These are phyloP conservation scores for Sporothrix variecibatus DNA, from an alignment of 2,329 filamentous ascomycete species.

Conservation along the genomic window DNA sequence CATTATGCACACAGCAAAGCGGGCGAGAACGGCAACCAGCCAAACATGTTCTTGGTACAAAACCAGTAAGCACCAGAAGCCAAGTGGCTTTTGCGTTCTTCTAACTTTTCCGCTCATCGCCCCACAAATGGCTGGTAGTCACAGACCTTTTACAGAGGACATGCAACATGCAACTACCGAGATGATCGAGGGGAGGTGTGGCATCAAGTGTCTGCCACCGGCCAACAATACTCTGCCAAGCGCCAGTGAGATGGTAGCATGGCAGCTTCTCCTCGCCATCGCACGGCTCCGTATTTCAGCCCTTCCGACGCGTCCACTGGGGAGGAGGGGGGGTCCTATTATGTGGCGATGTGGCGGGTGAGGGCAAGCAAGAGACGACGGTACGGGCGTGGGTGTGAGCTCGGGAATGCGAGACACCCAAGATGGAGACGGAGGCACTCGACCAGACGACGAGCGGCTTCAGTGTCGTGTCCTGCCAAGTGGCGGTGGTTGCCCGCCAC, in stretches of 20 bases:
- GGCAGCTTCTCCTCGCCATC: too few species aligned
- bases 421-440: not conserved
- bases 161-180: slow-evolving; percentile 10
- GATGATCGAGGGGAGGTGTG: not conserved
- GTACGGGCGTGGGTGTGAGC: too few species aligned
- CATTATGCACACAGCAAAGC: not conserved
- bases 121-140: not conserved
- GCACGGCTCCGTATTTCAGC: not conserved
- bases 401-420: not conserved
- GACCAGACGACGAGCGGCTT: not conserved
- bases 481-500: not conserved
- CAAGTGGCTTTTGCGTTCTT: not conserved
- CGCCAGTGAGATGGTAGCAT: not conserved
- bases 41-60: not conserved
- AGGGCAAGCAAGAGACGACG: not conserved
- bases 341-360: not conserved
- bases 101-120: too few species aligned
- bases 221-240: not conserved
- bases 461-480: not conserved
- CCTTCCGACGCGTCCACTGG: not conserved
- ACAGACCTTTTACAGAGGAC: not conserved
- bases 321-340: slow-evolving; percentile 15
- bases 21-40: not conserved
- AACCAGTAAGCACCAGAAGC: not conserved
- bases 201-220: not conserved